Percentiles rank a stretch among this genome's conserved stretches.
These are phyloP conservation scores for Gastrodia elata DNA, from an alignment of 106 monocot species.

Conservation along the genomic window DNA sequence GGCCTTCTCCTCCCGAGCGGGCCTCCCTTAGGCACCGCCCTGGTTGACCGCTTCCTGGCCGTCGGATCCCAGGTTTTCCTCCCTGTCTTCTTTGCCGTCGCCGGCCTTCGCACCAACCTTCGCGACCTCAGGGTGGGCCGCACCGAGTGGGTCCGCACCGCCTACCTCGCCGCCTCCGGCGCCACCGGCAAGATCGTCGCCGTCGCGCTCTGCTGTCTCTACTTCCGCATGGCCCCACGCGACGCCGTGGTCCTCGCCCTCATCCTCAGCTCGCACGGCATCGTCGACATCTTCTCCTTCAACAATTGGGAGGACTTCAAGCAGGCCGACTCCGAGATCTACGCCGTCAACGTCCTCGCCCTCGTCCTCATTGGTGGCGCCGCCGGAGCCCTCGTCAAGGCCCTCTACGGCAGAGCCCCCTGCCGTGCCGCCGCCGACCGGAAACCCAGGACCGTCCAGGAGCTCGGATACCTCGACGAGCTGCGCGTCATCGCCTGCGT, in stretches of 20 bases:
- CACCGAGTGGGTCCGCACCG: not conserved
- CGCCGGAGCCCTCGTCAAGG: constrained; percentile 16
- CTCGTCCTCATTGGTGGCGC: constrained; percentile 16
- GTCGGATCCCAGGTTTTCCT: constrained; percentile 12
- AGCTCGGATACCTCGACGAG: constrained; percentile 13
- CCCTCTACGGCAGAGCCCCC: constrained; percentile 25
- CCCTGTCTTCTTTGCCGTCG: constrained; percentile 11
- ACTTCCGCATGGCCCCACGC: constrained; percentile 20
- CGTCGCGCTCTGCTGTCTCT: constrained; percentile 20
- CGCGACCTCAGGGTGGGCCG: not conserved
- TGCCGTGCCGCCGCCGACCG: constrained; percentile 12
- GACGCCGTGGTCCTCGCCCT: constrained; percentile 37
- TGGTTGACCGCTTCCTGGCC: constrained; percentile 11
- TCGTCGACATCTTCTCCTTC: constrained; percentile 38
- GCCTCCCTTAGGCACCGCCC: constrained; percentile 25
- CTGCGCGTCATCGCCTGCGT: constrained; percentile 56
- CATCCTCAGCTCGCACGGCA: constrained; percentile 39
- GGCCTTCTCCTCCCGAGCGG: constrained; percentile 32
- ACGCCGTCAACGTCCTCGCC: constrained; percentile 15
- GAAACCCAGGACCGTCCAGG: constrained; percentile 30
- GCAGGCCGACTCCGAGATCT: constrained; percentile 16
- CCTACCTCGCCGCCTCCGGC: not conserved
- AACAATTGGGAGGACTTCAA: constrained; percentile 22
- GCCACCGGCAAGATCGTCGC: constrained; percentile 27
- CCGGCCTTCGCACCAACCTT: constrained; percentile 11